These are phyloP conservation scores for Colletotrichum eleusines DNA, from an alignment of 2,329 filamentous ascomycete species.

Conservation along the genomic window DNA sequence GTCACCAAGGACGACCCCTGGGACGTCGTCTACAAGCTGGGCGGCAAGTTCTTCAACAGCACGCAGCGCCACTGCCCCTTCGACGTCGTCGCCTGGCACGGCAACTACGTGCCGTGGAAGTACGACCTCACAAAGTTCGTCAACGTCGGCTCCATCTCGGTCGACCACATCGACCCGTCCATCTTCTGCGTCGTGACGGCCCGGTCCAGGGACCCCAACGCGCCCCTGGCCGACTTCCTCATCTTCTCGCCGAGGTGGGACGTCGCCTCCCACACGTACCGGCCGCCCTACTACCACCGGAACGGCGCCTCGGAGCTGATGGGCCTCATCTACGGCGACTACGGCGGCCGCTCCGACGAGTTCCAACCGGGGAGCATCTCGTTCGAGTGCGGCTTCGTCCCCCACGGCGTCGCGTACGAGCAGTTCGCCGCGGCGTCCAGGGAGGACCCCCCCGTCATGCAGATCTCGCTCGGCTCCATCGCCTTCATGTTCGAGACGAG, in stretches of 20 bases:
- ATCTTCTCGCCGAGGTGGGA: slow-evolving; percentile 77
- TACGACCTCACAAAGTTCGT: slow-evolving; percentile 69
- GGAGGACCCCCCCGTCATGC: slow-evolving; percentile 57
- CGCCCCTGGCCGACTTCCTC: slow-evolving; percentile 72
- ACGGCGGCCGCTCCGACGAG: slow-evolving; percentile 50
- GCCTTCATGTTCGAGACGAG: slow-evolving; percentile 66
- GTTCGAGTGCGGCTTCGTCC: slow-evolving; percentile 56
- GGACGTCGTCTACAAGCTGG: slow-evolving; percentile 71
- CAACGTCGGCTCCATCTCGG: slow-evolving; percentile 68
- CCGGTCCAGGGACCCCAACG: slow-evolving; percentile 64
- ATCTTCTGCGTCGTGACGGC: slow-evolving; percentile 76
- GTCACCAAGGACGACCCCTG: slow-evolving; percentile 64
- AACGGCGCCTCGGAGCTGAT: slow-evolving; percentile 70
- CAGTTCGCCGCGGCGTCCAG: slow-evolving; percentile 62
- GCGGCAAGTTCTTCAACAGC: slow-evolving; percentile 70
- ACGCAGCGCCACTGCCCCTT: slow-evolving; percentile 75
- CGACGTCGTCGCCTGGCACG: slow-evolving; percentile 79
- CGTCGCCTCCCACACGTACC: slow-evolving; percentile 71
- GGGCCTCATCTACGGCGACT: slow-evolving; percentile 59
- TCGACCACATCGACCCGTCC: slow-evolving; percentile 75
- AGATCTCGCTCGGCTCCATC: slow-evolving; percentile 60
- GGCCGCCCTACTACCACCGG: slow-evolving; percentile 75
- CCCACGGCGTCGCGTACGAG: slow-evolving; percentile 62
- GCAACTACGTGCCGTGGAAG: slow-evolving; percentile 73
- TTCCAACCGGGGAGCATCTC: slow-evolving; percentile 61